These are phyloP conservation scores for Saturnispora sanitii DNA, from an alignment of 805 yeast genomes.

Conservation along the genomic window DNA sequence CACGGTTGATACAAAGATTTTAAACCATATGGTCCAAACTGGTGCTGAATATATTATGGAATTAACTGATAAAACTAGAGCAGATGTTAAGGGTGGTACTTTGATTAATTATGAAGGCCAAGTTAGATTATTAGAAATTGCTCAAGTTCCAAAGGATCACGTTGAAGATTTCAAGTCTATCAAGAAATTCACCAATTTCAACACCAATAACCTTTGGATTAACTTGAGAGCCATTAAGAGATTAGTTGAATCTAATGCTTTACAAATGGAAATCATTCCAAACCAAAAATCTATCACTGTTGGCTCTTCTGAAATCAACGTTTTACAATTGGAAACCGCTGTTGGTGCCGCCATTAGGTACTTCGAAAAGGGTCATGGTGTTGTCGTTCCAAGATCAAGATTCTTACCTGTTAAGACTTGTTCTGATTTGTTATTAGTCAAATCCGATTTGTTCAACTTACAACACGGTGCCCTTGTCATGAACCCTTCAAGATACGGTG, in stretches of 20 bases:
- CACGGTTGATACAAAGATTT: constrained; percentile 84
- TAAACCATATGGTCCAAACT: constrained; percentile 86
- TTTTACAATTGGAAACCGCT: constrained; percentile 94
- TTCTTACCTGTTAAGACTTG: constrained; percentile 97
- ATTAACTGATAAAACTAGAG: constrained; percentile 96
- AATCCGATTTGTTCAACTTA: constrained; percentile 84
- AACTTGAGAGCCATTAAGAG: constrained; percentile 90
- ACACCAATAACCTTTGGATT: constrained; percentile 97
- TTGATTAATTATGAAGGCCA: constrained; percentile 91
- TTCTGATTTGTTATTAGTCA: constrained; percentile 87
- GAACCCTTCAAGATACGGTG: constrained; percentile 80
- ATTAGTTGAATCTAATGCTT: constrained; percentile 71
- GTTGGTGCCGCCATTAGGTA: constrained; percentile 98
- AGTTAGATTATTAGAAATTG: constrained; percentile 90
- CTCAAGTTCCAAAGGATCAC: constrained; percentile 97
- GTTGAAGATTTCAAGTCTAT: constrained; percentile 96
- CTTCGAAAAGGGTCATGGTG: constrained; percentile 92
- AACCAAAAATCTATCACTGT: constrained; percentile 74
- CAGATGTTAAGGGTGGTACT: constrained; percentile 99
- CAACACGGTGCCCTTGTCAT: constrained; percentile 85
- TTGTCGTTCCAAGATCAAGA: constrained; percentile 95
- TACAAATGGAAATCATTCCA: constrained; percentile 92
- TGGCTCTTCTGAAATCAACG: constrained; percentile 72
- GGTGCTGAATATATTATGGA: constrained; percentile 96
- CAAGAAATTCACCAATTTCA: constrained; percentile 96